Evolutionary conservation across 192 early-diverging fungal species (phyloP), one percentile per base, ranked within the genome.

Genomic region (Coemansia sp.): DNA sequence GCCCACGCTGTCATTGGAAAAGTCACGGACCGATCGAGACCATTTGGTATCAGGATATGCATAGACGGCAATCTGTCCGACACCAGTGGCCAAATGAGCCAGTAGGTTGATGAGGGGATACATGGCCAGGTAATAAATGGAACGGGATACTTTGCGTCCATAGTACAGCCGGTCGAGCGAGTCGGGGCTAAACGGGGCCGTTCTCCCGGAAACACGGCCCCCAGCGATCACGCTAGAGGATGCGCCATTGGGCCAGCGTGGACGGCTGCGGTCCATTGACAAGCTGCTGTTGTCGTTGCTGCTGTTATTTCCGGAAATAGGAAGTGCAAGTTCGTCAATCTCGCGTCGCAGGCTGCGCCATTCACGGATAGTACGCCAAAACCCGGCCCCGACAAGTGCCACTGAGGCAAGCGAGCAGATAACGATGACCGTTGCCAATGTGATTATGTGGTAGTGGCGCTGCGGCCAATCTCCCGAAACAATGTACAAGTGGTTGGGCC

Each of bases 1-100:
- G 26, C 70, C 70, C 5, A 73, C 70, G 47, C 70, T 66, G 46
- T 73, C 70, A 42, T 73, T 73, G 13, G 70, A 66, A 33, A 58
- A 73, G 26, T 73, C 63, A 13, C 70, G 62, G 45, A 66, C 50
- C 30, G 62, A 66, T 38, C 50, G 51, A 11, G 70, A 60, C 70
- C 70, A 73, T 22, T 57, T 55, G 21, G 33, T 26, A 18, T 54
- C 43, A 9, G 70, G 70, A 18, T 73, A 73, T 16, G 63, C 59
- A 33, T 73, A 73, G 13, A 73, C 70, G 2, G 53, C 50, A 27
- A 73, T 73, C 51, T 73, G 70, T 0, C 70, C 70, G 32, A 73
- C 12, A 0, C 63, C 62, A 1, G 70, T 73, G 21, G 61, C 50
- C 54, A 73, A 16, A 27, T 73, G 70, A 3, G 63, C 70, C 32